Conservation (phyloP, 306 rosid genomes). For the Argentina anserina region DNA sequence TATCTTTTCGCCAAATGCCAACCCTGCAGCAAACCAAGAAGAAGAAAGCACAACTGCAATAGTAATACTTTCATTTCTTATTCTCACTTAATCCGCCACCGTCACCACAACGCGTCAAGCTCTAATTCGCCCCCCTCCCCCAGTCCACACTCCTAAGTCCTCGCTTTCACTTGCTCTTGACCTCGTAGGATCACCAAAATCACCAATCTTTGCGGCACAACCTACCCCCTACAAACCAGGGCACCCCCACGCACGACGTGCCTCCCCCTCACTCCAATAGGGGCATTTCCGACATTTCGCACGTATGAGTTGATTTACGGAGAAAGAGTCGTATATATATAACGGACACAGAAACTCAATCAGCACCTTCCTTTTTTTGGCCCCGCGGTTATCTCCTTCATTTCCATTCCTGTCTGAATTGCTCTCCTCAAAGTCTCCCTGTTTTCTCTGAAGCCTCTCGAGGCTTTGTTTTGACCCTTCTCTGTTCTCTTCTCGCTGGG, state of each 20-base stretch:
- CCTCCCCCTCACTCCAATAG: not conserved
- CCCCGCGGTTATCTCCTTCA: not conserved
- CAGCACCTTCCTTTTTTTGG: conserved; percentile 1
- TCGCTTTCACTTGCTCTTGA: not conserved
- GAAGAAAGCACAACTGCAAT: no score
- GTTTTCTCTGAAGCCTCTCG: not conserved
- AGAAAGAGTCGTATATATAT: not conserved
- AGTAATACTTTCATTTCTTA: no score
- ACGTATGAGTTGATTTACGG: not conserved
- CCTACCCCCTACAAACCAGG: conserved; percentile 1
- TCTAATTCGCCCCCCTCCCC: not conserved
- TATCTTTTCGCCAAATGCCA: no score
- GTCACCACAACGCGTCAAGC: not conserved
- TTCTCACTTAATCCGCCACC: no score
- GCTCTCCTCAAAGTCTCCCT: not conserved
- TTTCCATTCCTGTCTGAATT: conserved; percentile 8
- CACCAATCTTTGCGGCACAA: not conserved
- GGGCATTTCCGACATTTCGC: not conserved
- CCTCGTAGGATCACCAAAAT: not conserved
- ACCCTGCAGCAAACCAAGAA: no score
- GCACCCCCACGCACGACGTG: not conserved
- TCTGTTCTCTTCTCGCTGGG: not conserved
- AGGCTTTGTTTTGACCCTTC: not conserved
- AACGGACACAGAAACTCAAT: not conserved
- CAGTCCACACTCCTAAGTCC: not conserved